Evolutionary conservation across 1,284 basidiomycete species (phyloP).

Genomic region (Schizophyllum commune): DNA sequence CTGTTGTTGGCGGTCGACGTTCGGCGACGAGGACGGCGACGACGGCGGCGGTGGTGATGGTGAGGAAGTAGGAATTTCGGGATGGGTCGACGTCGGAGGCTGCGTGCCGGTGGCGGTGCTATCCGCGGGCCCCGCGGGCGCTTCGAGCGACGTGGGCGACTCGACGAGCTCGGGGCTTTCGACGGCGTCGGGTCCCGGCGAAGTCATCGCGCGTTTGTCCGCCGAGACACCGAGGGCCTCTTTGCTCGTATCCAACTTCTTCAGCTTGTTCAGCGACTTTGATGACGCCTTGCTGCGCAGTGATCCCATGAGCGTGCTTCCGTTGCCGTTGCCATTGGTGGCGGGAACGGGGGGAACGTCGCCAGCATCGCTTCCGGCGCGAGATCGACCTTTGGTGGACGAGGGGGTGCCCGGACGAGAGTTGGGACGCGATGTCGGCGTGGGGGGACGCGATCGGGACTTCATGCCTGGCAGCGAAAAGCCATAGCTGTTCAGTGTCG

Average conservation of each 20-base stretch:
- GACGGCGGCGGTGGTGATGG: constrained; percentile 12
- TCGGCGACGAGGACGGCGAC: not conserved
- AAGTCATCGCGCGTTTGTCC: not conserved
- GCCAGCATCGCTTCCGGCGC: not conserved
- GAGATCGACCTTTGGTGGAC: not conserved
- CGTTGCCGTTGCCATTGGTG: not conserved
- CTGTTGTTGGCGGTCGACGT: constrained; percentile 10
- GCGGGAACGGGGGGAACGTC: not conserved
- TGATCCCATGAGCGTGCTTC: not conserved
- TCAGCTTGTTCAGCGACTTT: not conserved
- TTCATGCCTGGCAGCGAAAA: not conserved
- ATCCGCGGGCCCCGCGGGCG: constrained; percentile 1
- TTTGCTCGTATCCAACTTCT: not conserved
- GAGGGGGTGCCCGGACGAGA: not conserved
- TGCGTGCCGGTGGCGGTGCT: constrained; percentile 30
- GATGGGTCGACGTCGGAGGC: constrained; percentile 16
- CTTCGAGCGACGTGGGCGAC: not conserved
- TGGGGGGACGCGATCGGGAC: not conserved
- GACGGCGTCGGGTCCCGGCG: not conserved
- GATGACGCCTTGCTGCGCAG: not conserved
- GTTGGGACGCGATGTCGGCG: not conserved
- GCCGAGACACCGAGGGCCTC: not conserved
- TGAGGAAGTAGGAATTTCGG: constrained; percentile 1
- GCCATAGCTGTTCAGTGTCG: not conserved
- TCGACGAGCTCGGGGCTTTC: not conserved